Percentiles rank a stretch among this genome's conserved stretches.
These are phyloP conservation scores for Spizellomyces sp. DNA, from an alignment of 192 early-diverging fungal genomes.

Conservation along the genomic window DNA sequence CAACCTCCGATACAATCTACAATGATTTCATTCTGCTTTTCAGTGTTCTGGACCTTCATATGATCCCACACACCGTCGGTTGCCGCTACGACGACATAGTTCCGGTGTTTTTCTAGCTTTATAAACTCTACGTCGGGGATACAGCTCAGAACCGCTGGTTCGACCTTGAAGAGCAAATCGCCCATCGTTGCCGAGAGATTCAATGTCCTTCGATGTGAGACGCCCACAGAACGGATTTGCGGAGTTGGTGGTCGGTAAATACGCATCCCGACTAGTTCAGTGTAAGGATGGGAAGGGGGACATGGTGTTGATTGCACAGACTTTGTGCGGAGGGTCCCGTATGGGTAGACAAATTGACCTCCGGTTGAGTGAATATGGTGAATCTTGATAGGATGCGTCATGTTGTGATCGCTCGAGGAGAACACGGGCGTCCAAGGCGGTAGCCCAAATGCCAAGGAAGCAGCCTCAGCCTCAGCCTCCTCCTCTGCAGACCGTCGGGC, in stretches of 20 bases:
- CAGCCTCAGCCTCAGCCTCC: neutral
- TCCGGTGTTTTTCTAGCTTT: slow-evolving; percentile 30
- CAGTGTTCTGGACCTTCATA: slow-evolving; percentile 36
- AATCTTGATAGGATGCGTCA: slow-evolving; percentile 60
- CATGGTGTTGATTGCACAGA: slow-evolving; percentile 25
- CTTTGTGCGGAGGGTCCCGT: slow-evolving; percentile 40
- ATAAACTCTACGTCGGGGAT: slow-evolving; percentile 57
- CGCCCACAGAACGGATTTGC: slow-evolving; percentile 52
- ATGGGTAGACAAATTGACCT: slow-evolving; percentile 57
- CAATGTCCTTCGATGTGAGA: slow-evolving; percentile 57
- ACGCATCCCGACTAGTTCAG: slow-evolving; percentile 50
- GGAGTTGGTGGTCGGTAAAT: slow-evolving; percentile 54
- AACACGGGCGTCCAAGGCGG: slow-evolving; percentile 47
- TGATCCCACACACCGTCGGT: slow-evolving; percentile 70
- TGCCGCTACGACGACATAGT: slow-evolving; percentile 52
- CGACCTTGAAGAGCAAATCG: slow-evolving; percentile 63
- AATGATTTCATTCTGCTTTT: slow-evolving; percentile 11
- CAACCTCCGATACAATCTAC: slow-evolving; percentile 5
- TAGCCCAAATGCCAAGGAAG: neutral
- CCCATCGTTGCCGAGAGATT: slow-evolving; percentile 68
- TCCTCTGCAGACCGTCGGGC: neutral
- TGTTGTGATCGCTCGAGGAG: slow-evolving; percentile 58
- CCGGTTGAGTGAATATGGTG: slow-evolving; percentile 49
- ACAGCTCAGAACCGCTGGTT: slow-evolving; percentile 53
- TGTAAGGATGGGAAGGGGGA: slow-evolving; percentile 39